Evolutionary conservation across 2,329 filamentous ascomycete genomes (phyloP), one percentile per base, ranked within the genome.

Genomic region (Fusarium sp.): DNA sequence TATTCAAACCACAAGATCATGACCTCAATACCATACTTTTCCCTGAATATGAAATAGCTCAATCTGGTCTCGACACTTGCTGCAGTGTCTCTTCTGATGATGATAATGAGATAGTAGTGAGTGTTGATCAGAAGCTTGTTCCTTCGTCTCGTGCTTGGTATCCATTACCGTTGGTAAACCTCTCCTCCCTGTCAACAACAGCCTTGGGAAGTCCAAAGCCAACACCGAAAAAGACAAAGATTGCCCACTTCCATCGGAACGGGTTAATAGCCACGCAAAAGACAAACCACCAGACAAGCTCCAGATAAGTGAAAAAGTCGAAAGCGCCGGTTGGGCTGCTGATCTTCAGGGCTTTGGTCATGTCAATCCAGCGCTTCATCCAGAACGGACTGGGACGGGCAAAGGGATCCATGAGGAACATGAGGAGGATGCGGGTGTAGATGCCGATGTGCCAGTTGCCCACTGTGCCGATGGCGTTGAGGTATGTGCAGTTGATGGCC

Each of bases 401-500:
- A 25, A 96, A 84, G 0, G 94, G 94, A 78, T 97, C 94, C 16
- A 92, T 87, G 64, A 97, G 87, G 80, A 97, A 97, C 94, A 97
- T 96, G 75, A 97, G 89, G 8, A 97, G 85, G 72, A 97, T 93
- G 6, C 95, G 88, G 0, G 94, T 97, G 84, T 97, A 97, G 77
- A 97, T 96, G 6, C 94, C 95, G 54, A 97, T 96, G 78, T 97
- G 94, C 88, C 93, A 96, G 81, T 97, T 95, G 0, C 94, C 76
- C 0, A 78, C 76, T 94, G 80, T 97, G 92, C 88, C 93, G 94
- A 82, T 97, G 93, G 2, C 94, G 93, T 2, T 97, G 93, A 0
- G 86, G 75, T 95, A 97, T 0, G 94, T 97, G 85, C 92, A 89
- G 83, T 97, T 97, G 83, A 94, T 95, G 72, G 92, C 92, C 73